Conservation (phyloP, 495 filamentous ascomycete species). For the Aspergillus funiculosus region DNA sequence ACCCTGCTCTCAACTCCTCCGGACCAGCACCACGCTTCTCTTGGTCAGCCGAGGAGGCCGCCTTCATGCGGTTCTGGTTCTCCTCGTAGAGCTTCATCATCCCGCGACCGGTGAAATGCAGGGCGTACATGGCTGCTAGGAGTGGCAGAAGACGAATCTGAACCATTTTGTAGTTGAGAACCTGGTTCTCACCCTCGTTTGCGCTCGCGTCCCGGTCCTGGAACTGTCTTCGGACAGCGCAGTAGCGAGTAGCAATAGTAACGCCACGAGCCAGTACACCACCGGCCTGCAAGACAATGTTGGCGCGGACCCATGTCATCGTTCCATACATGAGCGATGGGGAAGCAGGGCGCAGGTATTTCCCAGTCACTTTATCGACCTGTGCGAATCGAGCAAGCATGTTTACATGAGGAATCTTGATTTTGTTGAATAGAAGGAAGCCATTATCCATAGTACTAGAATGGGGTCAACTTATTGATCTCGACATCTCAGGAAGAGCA, state of each 20-base stretch:
- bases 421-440: conserved; percentile 64
- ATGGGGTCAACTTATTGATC: conserved; percentile 10
- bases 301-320: conserved; percentile 65
- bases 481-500: background rate
- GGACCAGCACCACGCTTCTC: conserved; percentile 55
- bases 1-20: conserved; percentile 57
- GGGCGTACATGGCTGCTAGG: conserved; percentile 65
- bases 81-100: conserved; percentile 63
- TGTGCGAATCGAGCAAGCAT: conserved; percentile 63
- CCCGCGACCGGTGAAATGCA: conserved; percentile 66
- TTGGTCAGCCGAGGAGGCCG: conserved; percentile 31
- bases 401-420: conserved; percentile 61
- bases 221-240: conserved; percentile 63
- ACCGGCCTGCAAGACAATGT: conserved; percentile 63
- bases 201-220: conserved; percentile 57
- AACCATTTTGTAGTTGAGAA: conserved; percentile 73
- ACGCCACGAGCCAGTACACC: conserved; percentile 65
- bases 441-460: conserved; percentile 68
- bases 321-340: conserved; percentile 65
- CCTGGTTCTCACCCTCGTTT: conserved; percentile 57
- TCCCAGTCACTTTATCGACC: conserved; percentile 55
- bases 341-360: conserved; percentile 58
- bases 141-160: conserved; percentile 64
- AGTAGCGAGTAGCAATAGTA: conserved; percentile 68
- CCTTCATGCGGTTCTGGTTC: conserved; percentile 58